These are phyloP conservation scores for Aureobasidium lini DNA, from an alignment of 2,329 filamentous ascomycete genomes.

Conservation along the genomic window DNA sequence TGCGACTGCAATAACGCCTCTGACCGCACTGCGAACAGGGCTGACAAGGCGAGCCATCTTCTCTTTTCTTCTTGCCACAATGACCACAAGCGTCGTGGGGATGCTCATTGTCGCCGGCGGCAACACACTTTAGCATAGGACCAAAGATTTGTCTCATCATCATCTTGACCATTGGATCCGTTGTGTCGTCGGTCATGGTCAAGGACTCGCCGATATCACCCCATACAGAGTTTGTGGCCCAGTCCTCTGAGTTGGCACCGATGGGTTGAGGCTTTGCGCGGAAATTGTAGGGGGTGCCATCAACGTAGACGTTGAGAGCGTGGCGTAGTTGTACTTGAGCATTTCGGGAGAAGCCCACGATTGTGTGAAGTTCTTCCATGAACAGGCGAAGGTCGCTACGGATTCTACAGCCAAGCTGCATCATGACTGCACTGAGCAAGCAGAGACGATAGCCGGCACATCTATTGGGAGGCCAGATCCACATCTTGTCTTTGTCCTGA, in stretches of 20 bases:
- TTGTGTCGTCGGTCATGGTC: not conserved
- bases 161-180: not conserved
- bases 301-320: not conserved
- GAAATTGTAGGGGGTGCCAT: constrained; percentile 1
- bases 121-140: not conserved
- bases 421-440: not conserved
- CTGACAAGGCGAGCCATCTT: not conserved
- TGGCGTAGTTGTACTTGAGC: not conserved
- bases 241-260: not conserved
- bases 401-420: not conserved
- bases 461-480: not conserved
- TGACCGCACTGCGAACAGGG: not conserved
- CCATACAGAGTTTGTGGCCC: not conserved
- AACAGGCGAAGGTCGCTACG: not conserved
- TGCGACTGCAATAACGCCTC: not conserved
- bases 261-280: not conserved
- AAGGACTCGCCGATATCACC: not conserved
- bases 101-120: not conserved
- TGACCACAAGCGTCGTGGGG: not conserved
- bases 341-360: not conserved
- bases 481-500: not conserved
- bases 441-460: not conserved
- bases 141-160: not conserved
- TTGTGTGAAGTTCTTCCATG: not conserved
- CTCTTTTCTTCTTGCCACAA: not conserved